These are phyloP conservation scores for Alopecurus myosuroides DNA, from an alignment of 176 grass and related monocot species.

Conservation along the genomic window DNA sequence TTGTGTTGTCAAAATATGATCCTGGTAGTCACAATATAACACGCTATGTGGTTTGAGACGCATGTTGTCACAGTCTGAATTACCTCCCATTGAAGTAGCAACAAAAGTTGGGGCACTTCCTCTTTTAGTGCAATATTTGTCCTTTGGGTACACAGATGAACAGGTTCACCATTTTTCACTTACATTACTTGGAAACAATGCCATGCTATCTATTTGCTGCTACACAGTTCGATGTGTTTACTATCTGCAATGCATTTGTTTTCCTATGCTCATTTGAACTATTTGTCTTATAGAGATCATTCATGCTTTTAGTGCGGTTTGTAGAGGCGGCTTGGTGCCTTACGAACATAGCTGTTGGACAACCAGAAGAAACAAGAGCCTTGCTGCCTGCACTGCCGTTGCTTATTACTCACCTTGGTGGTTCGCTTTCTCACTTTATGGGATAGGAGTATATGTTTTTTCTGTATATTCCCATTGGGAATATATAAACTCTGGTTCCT, in stretches of 20 bases:
- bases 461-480: neutral
- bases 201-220: neutral
- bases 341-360: constrained; percentile 85
- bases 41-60: constrained; percentile 67
- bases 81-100: constrained; percentile 81
- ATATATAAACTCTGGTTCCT: neutral
- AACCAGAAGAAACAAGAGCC: constrained; percentile 81
- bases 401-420: constrained; percentile 94
- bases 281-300: neutral
- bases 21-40: constrained; percentile 3
- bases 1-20: constrained; percentile 3
- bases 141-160: constrained; percentile 92
- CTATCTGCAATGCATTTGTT: neutral
- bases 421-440: constrained; percentile 51
- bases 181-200: neutral
- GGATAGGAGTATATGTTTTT: neutral
- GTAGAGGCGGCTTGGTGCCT: constrained; percentile 96
- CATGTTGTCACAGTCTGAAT: constrained; percentile 82
- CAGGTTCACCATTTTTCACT: constrained; percentile 49
- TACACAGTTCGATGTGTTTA: constrained; percentile 10
- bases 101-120: constrained; percentile 81
- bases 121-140: constrained; percentile 79
- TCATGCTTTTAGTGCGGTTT: constrained; percentile 57
- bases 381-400: constrained; percentile 79
- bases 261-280: neutral